Evolutionary conservation across 805 yeast genomes (phyloP).

Genomic region (Deakozyma indianensis): DNA sequence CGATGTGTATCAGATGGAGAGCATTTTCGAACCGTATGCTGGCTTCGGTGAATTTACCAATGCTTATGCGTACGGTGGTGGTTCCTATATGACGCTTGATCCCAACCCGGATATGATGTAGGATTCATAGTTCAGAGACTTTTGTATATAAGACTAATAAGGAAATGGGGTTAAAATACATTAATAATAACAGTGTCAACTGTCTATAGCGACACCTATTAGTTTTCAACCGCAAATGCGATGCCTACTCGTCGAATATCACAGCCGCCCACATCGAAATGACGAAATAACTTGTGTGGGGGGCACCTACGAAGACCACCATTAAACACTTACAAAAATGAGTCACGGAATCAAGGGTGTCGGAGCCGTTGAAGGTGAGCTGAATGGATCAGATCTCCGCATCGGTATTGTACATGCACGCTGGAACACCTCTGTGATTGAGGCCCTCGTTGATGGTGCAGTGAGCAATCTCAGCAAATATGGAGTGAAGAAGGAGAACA

Average conservation of each 20-base stretch:
- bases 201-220: too few relatives aligned
- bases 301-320: too few relatives aligned
- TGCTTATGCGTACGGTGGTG: neutral
- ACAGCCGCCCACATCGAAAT: too few relatives aligned
- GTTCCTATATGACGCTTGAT: neutral
- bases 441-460: conserved; percentile 70
- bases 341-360: conserved; percentile 45
- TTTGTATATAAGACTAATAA: neutral
- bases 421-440: conserved; percentile 75
- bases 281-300: too few relatives aligned
- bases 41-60: neutral
- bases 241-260: too few relatives aligned
- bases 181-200: too few relatives aligned
- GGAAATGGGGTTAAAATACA: too few relatives aligned
- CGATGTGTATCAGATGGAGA: conserved; percentile 1
- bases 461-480: conserved; percentile 38
- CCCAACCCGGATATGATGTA: conserved; percentile 1
- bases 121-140: conserved; percentile 1
- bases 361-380: conserved; percentile 54
- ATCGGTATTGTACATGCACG: conserved; percentile 91
- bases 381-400: conserved; percentile 45
- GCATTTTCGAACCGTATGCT: neutral
- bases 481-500: conserved; percentile 66
- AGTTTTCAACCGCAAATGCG: too few relatives aligned
- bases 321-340: neutral